Evolutionary conservation across 192 early-diverging fungal species (phyloP), one percentile per base, ranked within the genome.

Genomic region (Coemansia sp.): DNA sequence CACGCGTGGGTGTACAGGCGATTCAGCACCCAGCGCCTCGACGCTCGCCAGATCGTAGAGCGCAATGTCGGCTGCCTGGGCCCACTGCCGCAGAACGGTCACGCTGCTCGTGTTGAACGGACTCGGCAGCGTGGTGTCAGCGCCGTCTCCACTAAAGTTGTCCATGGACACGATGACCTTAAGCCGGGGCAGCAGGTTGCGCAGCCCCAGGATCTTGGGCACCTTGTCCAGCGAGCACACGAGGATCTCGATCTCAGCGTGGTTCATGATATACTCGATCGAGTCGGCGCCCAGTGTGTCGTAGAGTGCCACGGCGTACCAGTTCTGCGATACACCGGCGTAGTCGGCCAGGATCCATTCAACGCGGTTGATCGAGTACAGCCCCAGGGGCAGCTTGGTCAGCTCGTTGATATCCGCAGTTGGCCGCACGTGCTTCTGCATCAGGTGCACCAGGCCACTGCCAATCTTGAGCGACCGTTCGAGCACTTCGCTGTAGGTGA

Each of bases 211-310:
- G 45, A 87, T 47, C 63, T 80, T 82, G 51, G 83, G 75, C 27
- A 89, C 53, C 49, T 86, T 79, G 64, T 82, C 83, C 40, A 79
- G 47, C 27, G 82, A 85, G 51, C 86, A 86, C 30, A 91, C 80
- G n/a, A 93, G 65, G 22, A 87, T 60, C 22, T 83, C 71, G 48
- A 89, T 78, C 38, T 92, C 92, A 10, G 92, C 81, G 49, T 95
- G 91, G 69, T 91, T 93, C 19, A 95, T 61, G 38, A 95, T 91
- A 56, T 88, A 93, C 71, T 89, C 84, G 41, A 95, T 78, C 9
- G 90, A 82, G 24, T 92, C 89, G 0, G 86, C 83, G 47, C 91
- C 96, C 14, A 96, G 82, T 17, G 93, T 93, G 64, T 96, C 94
- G 70, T 94, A 94, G 33, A 96, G 76, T 6, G 93, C 85, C 11